phyloP scores from a whole-genome alignment of 164 flowering plant species.

The Litsea cubeba region DNA sequence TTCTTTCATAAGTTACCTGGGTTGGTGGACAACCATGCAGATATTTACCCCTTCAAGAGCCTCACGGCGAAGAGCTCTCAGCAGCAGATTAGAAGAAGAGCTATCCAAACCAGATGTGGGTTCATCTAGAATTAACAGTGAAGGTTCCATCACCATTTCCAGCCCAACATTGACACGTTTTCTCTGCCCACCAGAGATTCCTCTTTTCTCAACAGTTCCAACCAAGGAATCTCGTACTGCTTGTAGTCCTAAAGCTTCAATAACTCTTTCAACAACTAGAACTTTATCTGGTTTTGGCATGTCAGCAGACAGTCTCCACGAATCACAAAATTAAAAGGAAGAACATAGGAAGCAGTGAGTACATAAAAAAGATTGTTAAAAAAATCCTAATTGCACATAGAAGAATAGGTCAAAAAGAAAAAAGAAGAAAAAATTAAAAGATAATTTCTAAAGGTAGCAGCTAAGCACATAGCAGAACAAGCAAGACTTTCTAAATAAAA shows the following conservation, averaged over 20 bases:
- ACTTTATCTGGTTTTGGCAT: conserved; percentile 80
- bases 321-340: not conserved
- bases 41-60: conserved; percentile 95
- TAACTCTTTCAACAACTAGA: conserved; percentile 86
- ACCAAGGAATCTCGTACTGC: conserved; percentile 78
- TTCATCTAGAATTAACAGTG: conserved; percentile 87
- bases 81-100: conserved; percentile 80
- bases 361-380: too few relatives aligned
- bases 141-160: conserved; percentile 99
- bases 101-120: conserved; percentile 98
- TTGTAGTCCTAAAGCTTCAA: conserved; percentile 86
- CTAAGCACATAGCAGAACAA: too few relatives aligned
- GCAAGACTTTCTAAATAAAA: too few relatives aligned
- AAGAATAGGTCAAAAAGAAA: not conserved
- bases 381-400: too few relatives aligned
- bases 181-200: conserved; percentile 98
- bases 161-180: conserved; percentile 95
- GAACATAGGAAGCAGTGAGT: too few relatives aligned
- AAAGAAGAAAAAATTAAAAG: not conserved
- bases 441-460: not conserved
- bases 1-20: conserved; percentile 45
- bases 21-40: conserved; percentile 96
- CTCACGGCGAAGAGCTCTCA: conserved; percentile 91
- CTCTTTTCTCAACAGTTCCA: conserved; percentile 96
- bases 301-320: conserved; percentile 62